phyloP scores from a whole-genome alignment of 2,329 filamentous ascomycete genomes.

The Alternaria ventricosa region DNA sequence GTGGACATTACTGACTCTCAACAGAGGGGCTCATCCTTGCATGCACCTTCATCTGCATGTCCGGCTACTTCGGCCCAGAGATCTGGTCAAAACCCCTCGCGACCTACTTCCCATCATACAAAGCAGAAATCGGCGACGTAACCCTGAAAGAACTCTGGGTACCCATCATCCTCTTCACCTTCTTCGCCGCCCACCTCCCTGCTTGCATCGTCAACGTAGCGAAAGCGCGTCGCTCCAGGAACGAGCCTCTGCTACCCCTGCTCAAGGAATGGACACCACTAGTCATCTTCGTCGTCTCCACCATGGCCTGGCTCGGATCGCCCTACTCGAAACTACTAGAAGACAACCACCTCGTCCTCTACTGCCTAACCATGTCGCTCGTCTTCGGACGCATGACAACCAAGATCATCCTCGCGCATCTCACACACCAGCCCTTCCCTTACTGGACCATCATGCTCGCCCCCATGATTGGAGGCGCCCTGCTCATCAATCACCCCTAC shows the following conservation, averaged over 20 bases:
- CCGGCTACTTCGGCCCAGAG: constrained; percentile 84
- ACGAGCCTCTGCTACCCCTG: constrained; percentile 77
- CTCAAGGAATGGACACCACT: constrained; percentile 96
- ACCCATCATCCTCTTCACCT: constrained; percentile 57
- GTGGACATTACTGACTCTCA: constrained; percentile 16
- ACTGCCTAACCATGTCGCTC: constrained; percentile 93
- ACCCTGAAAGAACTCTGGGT: constrained; percentile 92
- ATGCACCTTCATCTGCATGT: constrained; percentile 82
- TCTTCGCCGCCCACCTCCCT: constrained; percentile 72
- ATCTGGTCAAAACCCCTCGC: constrained; percentile 83
- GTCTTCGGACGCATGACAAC: constrained; percentile 98
- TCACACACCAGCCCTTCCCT: constrained; percentile 92
- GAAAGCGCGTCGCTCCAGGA: constrained; percentile 72
- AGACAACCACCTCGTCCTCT: constrained; percentile 88
- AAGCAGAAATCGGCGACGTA: constrained; percentile 69
- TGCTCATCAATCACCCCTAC: constrained; percentile 81
- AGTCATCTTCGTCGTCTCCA: constrained; percentile 76
- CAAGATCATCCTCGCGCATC: constrained; percentile 96
- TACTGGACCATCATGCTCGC: constrained; percentile 93
- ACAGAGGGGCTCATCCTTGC: constrained; percentile 87
- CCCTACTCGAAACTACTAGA: constrained; percentile 81
- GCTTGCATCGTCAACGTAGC: constrained; percentile 89
- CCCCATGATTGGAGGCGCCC: constrained; percentile 83
- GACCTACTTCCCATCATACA: constrained; percentile 53
- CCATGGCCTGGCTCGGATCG: constrained; percentile 85